These are phyloP conservation scores for Metschnikowia corniflorae DNA, from an alignment of 805 yeast genomes.

Conservation along the genomic window DNA sequence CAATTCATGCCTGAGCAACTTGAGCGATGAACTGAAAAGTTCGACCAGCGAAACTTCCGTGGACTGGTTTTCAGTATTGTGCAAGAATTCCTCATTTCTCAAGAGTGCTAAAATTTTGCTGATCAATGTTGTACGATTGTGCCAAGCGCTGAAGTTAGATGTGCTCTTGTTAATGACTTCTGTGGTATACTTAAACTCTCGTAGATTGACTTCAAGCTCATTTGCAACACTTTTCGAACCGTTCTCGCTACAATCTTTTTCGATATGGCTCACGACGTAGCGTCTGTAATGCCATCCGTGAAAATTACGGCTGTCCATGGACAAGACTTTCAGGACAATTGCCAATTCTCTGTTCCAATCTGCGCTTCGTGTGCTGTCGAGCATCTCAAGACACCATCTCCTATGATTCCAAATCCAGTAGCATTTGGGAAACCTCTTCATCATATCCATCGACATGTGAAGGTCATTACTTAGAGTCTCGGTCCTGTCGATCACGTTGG, in stretches of 20 bases:
- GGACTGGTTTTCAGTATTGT: background rate
- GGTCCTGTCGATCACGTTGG: constrained; percentile 6
- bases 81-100: background rate
- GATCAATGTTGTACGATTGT: constrained; percentile 72
- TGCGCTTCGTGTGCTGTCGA: constrained; percentile 45
- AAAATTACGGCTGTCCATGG: constrained; percentile 76
- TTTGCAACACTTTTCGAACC: background rate
- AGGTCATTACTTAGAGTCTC: constrained; percentile 53
- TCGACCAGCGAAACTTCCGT: constrained; percentile 11
- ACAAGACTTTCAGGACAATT: constrained; percentile 64
- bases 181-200: constrained; percentile 77
- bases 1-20: constrained; percentile 55
- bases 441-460: constrained; percentile 50
- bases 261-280: constrained; percentile 49
- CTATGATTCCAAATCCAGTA: constrained; percentile 98
- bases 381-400: constrained; percentile 61
- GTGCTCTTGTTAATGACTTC: constrained; percentile 75
- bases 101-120: constrained; percentile 42
- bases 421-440: constrained; percentile 75
- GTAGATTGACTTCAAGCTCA: constrained; percentile 28
- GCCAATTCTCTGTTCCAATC: constrained; percentile 71
- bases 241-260: constrained; percentile 10
- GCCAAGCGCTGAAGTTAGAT: constrained; percentile 96
- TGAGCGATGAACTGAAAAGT: constrained; percentile 27
- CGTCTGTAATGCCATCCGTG: constrained; percentile 97